Conservation (phyloP, 768 basidiomycete genomes). For the Suillus discolor region DNA sequence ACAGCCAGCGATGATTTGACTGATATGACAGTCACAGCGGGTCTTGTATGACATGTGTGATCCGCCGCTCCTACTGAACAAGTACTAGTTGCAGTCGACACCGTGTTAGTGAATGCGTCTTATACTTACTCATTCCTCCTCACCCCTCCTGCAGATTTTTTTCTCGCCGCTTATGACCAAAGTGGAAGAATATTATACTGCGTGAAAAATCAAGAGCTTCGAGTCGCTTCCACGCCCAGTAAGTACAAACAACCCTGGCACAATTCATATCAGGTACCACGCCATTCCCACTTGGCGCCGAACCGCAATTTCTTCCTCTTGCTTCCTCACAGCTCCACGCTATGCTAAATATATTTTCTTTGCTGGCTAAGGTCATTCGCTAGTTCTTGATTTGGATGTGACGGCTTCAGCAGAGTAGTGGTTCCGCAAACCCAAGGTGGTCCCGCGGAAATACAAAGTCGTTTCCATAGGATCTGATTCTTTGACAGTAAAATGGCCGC, state of each 20-base stretch:
- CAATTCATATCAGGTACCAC: neutral
- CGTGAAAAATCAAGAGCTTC: neutral
- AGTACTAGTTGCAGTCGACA: neutral
- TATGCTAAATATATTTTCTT: neutral
- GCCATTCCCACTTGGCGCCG: neutral
- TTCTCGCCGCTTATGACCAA: neutral
- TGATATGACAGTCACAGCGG: neutral
- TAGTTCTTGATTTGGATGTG: neutral
- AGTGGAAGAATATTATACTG: neutral
- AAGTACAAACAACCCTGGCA: neutral
- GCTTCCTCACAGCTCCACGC: neutral
- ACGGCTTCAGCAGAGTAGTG: neutral
- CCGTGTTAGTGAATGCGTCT: neutral
- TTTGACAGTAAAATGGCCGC: neutral
- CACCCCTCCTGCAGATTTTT: neutral
- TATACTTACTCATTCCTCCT: neutral
- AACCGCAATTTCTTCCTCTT: neutral
- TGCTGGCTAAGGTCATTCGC: neutral
- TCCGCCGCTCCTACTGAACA: neutral
- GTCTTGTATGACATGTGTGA: neutral
- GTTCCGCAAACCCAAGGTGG: neutral
- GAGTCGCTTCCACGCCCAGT: neutral
- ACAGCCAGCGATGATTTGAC: neutral
- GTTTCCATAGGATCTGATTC: conserved; percentile 2
- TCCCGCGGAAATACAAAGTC: neutral